Percentiles rank a stretch among this genome's conserved stretches.
These are phyloP conservation scores for Apiotrichum domesticum DNA, from an alignment of 1,284 basidiomycete species.

Conservation along the genomic window DNA sequence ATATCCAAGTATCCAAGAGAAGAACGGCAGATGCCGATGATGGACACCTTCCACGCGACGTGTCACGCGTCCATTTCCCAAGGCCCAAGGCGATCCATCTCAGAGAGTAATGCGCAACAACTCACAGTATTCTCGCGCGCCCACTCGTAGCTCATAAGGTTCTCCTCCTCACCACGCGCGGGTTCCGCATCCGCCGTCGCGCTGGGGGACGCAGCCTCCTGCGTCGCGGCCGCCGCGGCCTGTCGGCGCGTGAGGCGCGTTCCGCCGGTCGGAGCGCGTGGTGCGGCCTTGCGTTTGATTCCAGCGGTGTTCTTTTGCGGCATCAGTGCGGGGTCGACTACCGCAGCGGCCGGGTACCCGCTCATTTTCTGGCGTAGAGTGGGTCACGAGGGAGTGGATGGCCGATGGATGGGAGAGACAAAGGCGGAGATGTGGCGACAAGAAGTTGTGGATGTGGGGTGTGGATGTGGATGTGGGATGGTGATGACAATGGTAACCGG, in stretches of 20 bases:
- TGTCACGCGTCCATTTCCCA: too few relatives aligned
- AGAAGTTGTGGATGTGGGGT: neutral
- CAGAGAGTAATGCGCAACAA: neutral
- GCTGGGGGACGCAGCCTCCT: neutral
- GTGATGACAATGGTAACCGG: neutral
- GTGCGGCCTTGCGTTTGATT: constrained; percentile 11
- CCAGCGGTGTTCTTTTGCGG: neutral
- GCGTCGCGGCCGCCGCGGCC: neutral
- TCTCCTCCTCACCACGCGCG: constrained; percentile 33
- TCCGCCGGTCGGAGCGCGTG: neutral
- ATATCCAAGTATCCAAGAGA: too few relatives aligned
- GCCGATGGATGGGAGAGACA: neutral
- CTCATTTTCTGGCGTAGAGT: neutral
- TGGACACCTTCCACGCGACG: too few relatives aligned
- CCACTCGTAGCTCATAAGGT: constrained; percentile 28
- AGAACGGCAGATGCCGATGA: too few relatives aligned
- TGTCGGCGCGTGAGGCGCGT: neutral
- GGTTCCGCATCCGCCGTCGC: constrained; percentile 18
- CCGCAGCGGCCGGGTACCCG: neutral
- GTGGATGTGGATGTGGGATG: neutral
- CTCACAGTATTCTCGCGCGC: constrained; percentile 7
- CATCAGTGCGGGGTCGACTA: constrained; percentile 13
- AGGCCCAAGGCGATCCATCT: too few relatives aligned
- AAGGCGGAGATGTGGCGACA: neutral
- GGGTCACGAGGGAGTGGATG: neutral